Evolutionary conservation across 352 stramenopile species (phyloP).

Genomic region (Phytophthora gonapodyides): DNA sequence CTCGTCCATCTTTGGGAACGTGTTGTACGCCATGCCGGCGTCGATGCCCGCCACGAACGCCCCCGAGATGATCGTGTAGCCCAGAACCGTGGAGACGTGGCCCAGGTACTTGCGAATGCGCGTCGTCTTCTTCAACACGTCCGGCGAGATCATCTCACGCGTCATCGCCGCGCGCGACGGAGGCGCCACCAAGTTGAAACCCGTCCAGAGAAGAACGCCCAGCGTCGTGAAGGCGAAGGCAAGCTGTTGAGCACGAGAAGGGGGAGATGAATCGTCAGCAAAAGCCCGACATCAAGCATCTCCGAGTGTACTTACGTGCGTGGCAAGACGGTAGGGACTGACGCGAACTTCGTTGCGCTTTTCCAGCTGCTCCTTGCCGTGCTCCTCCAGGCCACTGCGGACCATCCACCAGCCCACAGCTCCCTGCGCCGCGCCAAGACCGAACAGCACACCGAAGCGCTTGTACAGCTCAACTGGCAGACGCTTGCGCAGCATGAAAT

Average conservation of each 20-base stretch:
- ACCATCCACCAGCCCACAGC: conserved; percentile 99
- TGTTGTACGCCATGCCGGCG: conserved; percentile 98
- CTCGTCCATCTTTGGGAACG: conserved; percentile 96
- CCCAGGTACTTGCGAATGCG: conserved; percentile 73
- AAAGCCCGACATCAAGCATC: background rate
- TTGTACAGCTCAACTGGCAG: conserved; percentile 75
- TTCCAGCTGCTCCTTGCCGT: conserved; percentile 75
- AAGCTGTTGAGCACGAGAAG: conserved; percentile 57
- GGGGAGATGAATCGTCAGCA: conserved; percentile 10
- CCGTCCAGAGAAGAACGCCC: conserved; percentile 94
- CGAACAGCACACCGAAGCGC: conserved; percentile 66
- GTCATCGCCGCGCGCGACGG: conserved; percentile 63
- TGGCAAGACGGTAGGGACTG: conserved; percentile 96
- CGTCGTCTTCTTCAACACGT: conserved; percentile 67
- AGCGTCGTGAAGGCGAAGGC: conserved; percentile 97
- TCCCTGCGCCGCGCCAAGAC: conserved; percentile 71
- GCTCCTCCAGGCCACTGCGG: conserved; percentile 96
- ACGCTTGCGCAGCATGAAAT: conserved; percentile 91
- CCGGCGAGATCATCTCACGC: conserved; percentile 81
- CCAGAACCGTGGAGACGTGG: conserved; percentile 63
- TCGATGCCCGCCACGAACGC: conserved; percentile 99
- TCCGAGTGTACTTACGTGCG: conserved; percentile 74
- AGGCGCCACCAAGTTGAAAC: conserved; percentile 87
- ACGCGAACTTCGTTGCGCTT: conserved; percentile 97
- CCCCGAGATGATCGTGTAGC: conserved; percentile 85